These are phyloP conservation scores for Trichopus zeylanicus DNA, from an alignment of 116 monocot genomes.

Conservation along the genomic window DNA sequence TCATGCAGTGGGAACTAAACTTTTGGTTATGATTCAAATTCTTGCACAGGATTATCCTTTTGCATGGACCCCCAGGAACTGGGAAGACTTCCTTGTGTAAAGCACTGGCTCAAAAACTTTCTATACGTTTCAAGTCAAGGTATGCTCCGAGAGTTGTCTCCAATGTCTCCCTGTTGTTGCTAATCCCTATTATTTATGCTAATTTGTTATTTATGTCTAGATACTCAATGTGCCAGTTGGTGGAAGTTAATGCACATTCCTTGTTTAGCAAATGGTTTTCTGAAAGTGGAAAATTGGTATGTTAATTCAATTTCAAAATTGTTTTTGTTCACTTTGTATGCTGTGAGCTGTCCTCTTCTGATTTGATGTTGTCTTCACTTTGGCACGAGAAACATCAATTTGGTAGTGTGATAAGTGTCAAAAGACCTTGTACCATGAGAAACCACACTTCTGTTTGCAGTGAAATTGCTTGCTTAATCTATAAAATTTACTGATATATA, in stretches of 20 bases:
- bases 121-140: slow-evolving; percentile 88
- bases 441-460: too few relatives aligned
- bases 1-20: background rate
- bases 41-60: slow-evolving; percentile 77
- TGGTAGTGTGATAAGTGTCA: too few relatives aligned
- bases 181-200: background rate
- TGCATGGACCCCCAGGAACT: slow-evolving; percentile 98
- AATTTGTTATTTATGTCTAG: slow-evolving; percentile 20
- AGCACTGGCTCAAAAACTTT: slow-evolving; percentile 98
- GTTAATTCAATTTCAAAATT: slow-evolving; percentile 4
- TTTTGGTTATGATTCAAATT: background rate
- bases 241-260: slow-evolving; percentile 99
- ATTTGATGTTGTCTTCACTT: background rate
- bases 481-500: too few relatives aligned
- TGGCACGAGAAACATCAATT: too few relatives aligned
- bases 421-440: too few relatives aligned
- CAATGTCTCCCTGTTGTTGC: background rate
- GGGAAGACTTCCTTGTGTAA: slow-evolving; percentile 98
- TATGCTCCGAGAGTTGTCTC: slow-evolving; percentile 3
- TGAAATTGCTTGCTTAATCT: too few relatives aligned
- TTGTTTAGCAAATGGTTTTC: slow-evolving; percentile 99
- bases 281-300: slow-evolving; percentile 98
- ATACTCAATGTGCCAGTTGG: slow-evolving; percentile 77
- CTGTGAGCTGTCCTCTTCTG: background rate
- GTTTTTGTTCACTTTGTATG: background rate